These are phyloP conservation scores for Didymella lethalis DNA, from an alignment of 2,329 filamentous ascomycete species.

Conservation along the genomic window DNA sequence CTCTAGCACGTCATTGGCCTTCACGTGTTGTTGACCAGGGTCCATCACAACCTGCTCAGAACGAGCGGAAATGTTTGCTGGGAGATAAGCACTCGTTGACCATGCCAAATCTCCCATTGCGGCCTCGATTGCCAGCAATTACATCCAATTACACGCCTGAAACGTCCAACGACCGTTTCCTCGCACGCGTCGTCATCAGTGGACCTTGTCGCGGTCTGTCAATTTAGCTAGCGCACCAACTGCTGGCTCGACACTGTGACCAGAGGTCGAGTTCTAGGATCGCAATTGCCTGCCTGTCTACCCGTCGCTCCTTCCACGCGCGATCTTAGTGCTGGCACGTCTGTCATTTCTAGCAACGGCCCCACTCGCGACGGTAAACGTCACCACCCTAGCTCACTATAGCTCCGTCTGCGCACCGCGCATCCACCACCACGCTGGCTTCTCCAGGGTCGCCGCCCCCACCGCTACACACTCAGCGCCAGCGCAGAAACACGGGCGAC, in stretches of 20 bases:
- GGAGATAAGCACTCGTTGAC: slow-evolving; percentile 9
- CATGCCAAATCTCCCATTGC: not conserved
- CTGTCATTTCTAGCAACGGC: slow-evolving; percentile 20
- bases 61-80: slow-evolving; percentile 5
- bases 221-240: slow-evolving; percentile 24
- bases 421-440: slow-evolving; percentile 40
- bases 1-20: slow-evolving; percentile 11
- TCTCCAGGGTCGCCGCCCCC: slow-evolving; percentile 33
- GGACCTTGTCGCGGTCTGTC: slow-evolving; percentile 22
- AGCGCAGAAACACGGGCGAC: slow-evolving; percentile 36
- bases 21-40: slow-evolving; percentile 16
- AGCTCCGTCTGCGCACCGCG: slow-evolving; percentile 20
- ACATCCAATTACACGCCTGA: slow-evolving; percentile 1
- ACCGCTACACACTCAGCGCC: slow-evolving; percentile 42
- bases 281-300: slow-evolving; percentile 8
- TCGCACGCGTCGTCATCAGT: slow-evolving; percentile 32
- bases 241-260: slow-evolving; percentile 19
- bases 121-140: slow-evolving; percentile 3
- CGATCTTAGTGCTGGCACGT: slow-evolving; percentile 7
- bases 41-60: slow-evolving; percentile 7
- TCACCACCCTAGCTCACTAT: slow-evolving; percentile 12
- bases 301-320: slow-evolving; percentile 13
- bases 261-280: not conserved
- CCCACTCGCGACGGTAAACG: slow-evolving; percentile 13
- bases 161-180: slow-evolving; percentile 5